Evolutionary conservation across 495 filamentous ascomycete species (phyloP).

Genomic region (Aspergillus incahuasiensis): DNA sequence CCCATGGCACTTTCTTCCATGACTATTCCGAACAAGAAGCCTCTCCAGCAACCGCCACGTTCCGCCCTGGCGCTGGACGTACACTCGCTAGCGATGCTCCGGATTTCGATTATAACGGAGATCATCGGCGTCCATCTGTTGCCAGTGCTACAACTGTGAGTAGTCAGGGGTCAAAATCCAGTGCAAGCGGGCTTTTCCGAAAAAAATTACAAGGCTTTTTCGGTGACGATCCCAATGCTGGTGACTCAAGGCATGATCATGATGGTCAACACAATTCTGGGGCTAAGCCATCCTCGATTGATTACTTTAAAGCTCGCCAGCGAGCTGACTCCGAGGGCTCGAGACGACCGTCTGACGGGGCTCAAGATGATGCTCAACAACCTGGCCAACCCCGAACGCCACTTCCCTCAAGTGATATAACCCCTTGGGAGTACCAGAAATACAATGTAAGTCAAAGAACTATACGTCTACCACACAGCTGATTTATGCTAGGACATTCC

Average conservation of each 20-base stretch:
- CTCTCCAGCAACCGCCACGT: constrained; percentile 59
- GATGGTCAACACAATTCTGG: constrained; percentile 56
- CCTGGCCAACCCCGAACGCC: constrained; percentile 73
- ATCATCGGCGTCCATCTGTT: constrained; percentile 81
- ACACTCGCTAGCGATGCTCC: constrained; percentile 63
- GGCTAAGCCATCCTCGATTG: constrained; percentile 51
- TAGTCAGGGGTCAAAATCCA: constrained; percentile 84
- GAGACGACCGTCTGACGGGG: constrained; percentile 48
- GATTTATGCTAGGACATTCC: constrained; percentile 59
- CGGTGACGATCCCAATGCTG: constrained; percentile 70
- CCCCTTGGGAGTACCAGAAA: constrained; percentile 93
- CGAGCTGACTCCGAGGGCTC: constrained; percentile 68
- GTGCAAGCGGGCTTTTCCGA: constrained; percentile 61
- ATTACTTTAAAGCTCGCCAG: constrained; percentile 55
- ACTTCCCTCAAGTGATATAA: constrained; percentile 88
- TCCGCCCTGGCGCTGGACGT: constrained; percentile 60
- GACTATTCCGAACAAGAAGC: constrained; percentile 40
- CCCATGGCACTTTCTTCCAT: constrained; percentile 39
- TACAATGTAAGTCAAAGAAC: constrained; percentile 54
- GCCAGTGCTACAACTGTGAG: constrained; percentile 86
- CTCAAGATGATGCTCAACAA: constrained; percentile 53
- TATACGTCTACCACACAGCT: not conserved
- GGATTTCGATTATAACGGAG: constrained; percentile 58
- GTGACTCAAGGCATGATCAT: constrained; percentile 64
- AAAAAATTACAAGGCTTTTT: constrained; percentile 81